These are phyloP conservation scores for Boletus sp. DNA, from an alignment of 768 basidiomycete species.

Conservation along the genomic window DNA sequence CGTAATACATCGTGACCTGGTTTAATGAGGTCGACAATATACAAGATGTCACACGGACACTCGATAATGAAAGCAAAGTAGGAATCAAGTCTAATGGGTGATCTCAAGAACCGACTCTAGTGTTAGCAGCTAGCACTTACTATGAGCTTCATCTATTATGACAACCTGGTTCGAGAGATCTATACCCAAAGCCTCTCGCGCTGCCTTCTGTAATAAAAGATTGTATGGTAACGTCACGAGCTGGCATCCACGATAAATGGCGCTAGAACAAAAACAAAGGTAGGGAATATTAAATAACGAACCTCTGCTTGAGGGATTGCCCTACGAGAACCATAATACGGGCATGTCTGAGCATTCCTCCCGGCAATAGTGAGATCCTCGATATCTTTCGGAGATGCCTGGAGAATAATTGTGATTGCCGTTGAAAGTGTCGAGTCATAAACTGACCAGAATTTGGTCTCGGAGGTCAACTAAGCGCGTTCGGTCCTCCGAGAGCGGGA, in stretches of 20 bases:
- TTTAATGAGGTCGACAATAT: slow-evolving; percentile 59
- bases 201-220: slow-evolving; percentile 76
- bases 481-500: slow-evolving; percentile 72
- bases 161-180: slow-evolving; percentile 81
- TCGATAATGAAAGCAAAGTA: slow-evolving; percentile 84
- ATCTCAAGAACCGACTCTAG: background rate
- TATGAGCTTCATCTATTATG: slow-evolving; percentile 95
- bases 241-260: slow-evolving; percentile 35
- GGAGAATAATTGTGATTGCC: background rate
- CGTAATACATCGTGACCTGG: slow-evolving; percentile 76
- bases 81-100: slow-evolving; percentile 71
- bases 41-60: slow-evolving; percentile 54
- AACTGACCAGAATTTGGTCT: slow-evolving; percentile 74
- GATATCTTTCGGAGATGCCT: slow-evolving; percentile 91
- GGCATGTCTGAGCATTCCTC: slow-evolving; percentile 66
- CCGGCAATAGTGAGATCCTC: slow-evolving; percentile 85
- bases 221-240: slow-evolving; percentile 94
- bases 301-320: slow-evolving; percentile 93
- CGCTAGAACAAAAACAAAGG: background rate
- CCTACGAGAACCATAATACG: slow-evolving; percentile 87
- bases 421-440: background rate
- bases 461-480: slow-evolving; percentile 73
- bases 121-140: slow-evolving; percentile 49
- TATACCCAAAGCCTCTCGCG: slow-evolving; percentile 85
- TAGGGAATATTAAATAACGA: slow-evolving; percentile 6